A percentile compares a stretch with the other conserved stretches of the same genome.
These are phyloP conservation scores for Teunomyces barrocoloradensis DNA, from an alignment of 805 yeast species.

Conservation along the genomic window DNA sequence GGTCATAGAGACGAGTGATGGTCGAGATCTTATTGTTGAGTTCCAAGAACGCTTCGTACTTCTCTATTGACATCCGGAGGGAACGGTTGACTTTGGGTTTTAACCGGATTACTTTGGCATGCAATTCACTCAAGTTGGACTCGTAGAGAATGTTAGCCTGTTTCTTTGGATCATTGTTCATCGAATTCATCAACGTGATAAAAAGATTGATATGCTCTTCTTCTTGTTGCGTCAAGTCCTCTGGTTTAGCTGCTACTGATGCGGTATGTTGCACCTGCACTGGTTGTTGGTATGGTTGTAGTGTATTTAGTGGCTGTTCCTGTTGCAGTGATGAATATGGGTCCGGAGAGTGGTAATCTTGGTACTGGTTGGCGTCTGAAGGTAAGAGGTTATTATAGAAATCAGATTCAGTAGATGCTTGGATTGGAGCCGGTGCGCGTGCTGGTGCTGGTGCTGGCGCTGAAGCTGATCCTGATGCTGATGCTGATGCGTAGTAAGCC, in stretches of 20 bases:
- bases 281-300: slow-evolving; percentile 8
- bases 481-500: background rate
- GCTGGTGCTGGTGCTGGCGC: slow-evolving; percentile 7
- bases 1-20: slow-evolving; percentile 73
- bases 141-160: slow-evolving; percentile 41
- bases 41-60: slow-evolving; percentile 65
- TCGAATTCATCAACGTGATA: slow-evolving; percentile 59
- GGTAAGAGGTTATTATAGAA: slow-evolving; percentile 30
- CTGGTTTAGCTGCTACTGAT: slow-evolving; percentile 9
- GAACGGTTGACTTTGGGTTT: slow-evolving; percentile 69
- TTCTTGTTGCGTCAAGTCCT: slow-evolving; percentile 55
- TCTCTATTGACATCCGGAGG: slow-evolving; percentile 54
- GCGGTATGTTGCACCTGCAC: background rate
- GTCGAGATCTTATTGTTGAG: slow-evolving; percentile 77
- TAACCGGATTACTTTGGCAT: slow-evolving; percentile 55
- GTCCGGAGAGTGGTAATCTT: slow-evolving; percentile 4
- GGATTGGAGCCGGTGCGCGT: slow-evolving; percentile 4
- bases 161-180: slow-evolving; percentile 46
- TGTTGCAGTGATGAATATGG: slow-evolving; percentile 3
- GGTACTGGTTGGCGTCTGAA: slow-evolving; percentile 7
- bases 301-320: background rate
- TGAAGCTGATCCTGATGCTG: slow-evolving; percentile 6
- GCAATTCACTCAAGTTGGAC: slow-evolving; percentile 53
- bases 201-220: slow-evolving; percentile 69
- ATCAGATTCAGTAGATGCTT: slow-evolving; percentile 21